Evolutionary conservation across 805 yeast species (phyloP).

Genomic region (Hanseniaspora jakobsenii): DNA sequence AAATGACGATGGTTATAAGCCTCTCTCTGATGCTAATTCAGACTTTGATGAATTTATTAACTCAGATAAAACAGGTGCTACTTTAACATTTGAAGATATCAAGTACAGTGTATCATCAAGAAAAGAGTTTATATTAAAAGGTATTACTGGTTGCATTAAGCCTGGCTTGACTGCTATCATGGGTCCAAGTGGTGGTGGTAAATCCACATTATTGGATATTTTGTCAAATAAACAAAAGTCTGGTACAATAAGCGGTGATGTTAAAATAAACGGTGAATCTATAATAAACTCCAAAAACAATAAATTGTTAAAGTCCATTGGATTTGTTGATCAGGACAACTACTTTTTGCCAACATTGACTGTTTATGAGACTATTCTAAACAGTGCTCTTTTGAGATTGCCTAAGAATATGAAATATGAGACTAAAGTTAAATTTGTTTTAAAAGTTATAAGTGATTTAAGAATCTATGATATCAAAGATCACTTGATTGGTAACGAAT

Average conservation of each 20-base stretch:
- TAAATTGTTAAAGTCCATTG: conserved; percentile 43
- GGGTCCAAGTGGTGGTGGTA: conserved; percentile 99
- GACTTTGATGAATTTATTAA: conserved; percentile 34
- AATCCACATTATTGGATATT: conserved; percentile 84
- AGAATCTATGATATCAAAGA: conserved; percentile 76
- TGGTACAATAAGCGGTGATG: conserved; percentile 55
- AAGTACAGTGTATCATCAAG: conserved; percentile 42
- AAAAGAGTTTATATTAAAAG: conserved; percentile 37
- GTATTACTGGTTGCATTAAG: conserved; percentile 61
- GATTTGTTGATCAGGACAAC: conserved; percentile 95
- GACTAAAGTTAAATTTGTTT: conserved; percentile 65
- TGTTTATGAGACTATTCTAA: conserved; percentile 87
- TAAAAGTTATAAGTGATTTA: conserved; percentile 74
- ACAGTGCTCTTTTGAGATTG: conserved; percentile 77
- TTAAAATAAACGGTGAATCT: conserved; percentile 59
- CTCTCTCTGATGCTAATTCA: conserved; percentile 17
- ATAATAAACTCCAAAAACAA: conserved; percentile 13
- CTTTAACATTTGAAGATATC: conserved; percentile 63
- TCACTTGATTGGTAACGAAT: conserved; percentile 76
- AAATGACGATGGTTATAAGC: conserved; percentile 20
- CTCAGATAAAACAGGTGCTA: conserved; percentile 50
- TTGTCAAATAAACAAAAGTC: conserved; percentile 77
- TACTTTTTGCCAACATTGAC: conserved; percentile 82
- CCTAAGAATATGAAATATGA: conserved; percentile 67
- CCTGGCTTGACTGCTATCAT: conserved; percentile 89